Evolutionary conservation across 78 protist genomes (phyloP).

Genomic region (Goniomonas avonlea): DNA sequence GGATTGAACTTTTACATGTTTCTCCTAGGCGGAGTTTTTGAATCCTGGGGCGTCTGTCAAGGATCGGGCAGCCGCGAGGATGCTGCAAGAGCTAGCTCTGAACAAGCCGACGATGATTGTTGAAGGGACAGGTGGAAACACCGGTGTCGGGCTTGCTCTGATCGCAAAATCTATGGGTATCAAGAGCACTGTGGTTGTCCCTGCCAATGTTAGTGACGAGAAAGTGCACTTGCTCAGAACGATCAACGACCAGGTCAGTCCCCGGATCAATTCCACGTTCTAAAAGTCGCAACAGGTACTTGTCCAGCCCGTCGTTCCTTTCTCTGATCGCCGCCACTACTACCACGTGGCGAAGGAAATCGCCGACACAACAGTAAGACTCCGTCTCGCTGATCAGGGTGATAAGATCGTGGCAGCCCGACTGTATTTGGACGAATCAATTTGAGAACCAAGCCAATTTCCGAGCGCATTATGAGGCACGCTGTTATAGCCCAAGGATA

Average conservation of each 20-base stretch:
- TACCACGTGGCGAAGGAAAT: not conserved
- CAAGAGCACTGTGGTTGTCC: slow-evolving; percentile 38
- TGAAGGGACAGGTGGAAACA: slow-evolving; percentile 68
- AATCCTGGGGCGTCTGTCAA: slow-evolving; percentile 59
- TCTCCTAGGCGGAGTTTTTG: no score
- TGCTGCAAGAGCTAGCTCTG: not conserved
- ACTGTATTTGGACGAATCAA: slow-evolving; percentile 54
- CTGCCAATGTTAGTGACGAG: slow-evolving; percentile 34
- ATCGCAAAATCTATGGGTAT: slow-evolving; percentile 56
- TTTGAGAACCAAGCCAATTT: slow-evolving; percentile 63
- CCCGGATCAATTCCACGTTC: slow-evolving; percentile 13
- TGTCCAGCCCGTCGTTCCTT: slow-evolving; percentile 46
- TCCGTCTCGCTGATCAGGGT: no score
- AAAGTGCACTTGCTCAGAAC: not conserved
- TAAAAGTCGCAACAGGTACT: slow-evolving; percentile 32
- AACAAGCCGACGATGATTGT: no score
- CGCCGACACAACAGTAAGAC: no score
- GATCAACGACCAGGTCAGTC: not conserved
- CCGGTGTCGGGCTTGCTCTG: slow-evolving; percentile 58
- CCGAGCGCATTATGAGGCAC: slow-evolving; percentile 56
- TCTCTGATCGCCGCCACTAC: slow-evolving; percentile 41
- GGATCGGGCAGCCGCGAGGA: slow-evolving; percentile 32
- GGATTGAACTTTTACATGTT: no score
- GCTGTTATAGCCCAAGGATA: no score
- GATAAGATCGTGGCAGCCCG: no score